Evolutionary conservation across 2,329 filamentous ascomycete genomes (phyloP), one percentile per base, ranked within the genome.

Genomic region (Diaporthe sp.): DNA sequence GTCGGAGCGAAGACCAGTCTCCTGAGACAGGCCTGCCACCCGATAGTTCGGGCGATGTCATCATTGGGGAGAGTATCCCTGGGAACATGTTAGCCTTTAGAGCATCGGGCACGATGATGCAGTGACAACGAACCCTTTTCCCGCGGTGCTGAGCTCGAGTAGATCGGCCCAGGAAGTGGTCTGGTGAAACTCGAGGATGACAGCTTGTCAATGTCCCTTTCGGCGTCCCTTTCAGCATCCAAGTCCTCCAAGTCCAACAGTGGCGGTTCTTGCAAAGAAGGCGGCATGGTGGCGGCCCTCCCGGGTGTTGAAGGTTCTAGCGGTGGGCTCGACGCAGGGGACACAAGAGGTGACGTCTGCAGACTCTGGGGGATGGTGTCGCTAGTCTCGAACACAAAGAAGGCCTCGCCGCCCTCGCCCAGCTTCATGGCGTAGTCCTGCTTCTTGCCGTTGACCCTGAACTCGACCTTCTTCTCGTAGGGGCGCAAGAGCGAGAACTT

Each of bases 391-490:
- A 99, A 98, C 78, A 99, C 95, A 84, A 99, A 99, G 86, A 99
- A 99, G 37, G 97, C 97, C 87, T 99, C 97, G 78, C 97, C 97
- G 71, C 95, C 97, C 83, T 99, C 97, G 60, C 97, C 97, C 28
- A 99, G 90, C 86, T 99, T 99, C 97, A 99, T 99, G 62, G 97
- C 92, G 87, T 98, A 98, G 79, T 97, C 90, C 84, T 98, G 95
- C 85, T 97, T 97, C 77, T 90, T 87, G 81, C 94, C 94, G 88
- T 99, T 99, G 89, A 99, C 96, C 80, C 91, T 91, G 86, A 99
- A 99, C 85, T 98, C 96, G 81, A 99, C 97, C 90, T 98, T 99
- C 87, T 99, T 99, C 85, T 99, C 97, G 76, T 93, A 98, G 0
- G 97, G 97, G 31, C 97, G 94, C 81, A 99, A 87, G 53, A 99